Evolutionary conservation across 2,329 filamentous ascomycete species (phyloP), one percentile per base, ranked within the genome.

Genomic region (Pseudogymnoascus sp.): DNA sequence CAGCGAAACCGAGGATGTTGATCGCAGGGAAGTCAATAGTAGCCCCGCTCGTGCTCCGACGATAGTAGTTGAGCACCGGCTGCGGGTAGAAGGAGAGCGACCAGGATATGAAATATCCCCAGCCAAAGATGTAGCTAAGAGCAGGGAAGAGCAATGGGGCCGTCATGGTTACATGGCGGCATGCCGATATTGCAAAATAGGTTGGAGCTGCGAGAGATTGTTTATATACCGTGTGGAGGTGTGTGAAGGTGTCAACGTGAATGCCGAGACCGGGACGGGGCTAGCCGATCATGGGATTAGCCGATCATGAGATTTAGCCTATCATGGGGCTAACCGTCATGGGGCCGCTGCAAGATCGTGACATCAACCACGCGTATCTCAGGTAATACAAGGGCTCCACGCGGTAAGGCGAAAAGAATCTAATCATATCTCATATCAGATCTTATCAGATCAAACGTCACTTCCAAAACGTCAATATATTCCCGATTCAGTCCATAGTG

Each of bases 71-170:
- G 67, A 91, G 83, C 66, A 96, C 77, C 5, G 89, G 86, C 74
- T 97, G 95, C 1, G 93, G 93, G 75, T 97, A 97, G 78, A 97
- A 97, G 14, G 91, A 96, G 14, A 87, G 77, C 11, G 90, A 93
- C 93, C 93, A 95, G 75, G 83, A 86, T 60, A 86, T 67, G 67
- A 85, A 87, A 76, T 93, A 93, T 72, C 87, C 77, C 88, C 89
- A 92, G 75, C 89, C 89, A 69, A 90, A 84, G 34, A 88, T 72
- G 71, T 79, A 81, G 61, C 83, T 86, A 16, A 84, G 62, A 64
- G 80, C 69, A 31, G 73, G 68, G 64, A 86, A 79, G 67, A 84
- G 77, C 18, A 71, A 70, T 59, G 63, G 37, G 51, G 68, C 65
- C 70, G 72, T 73, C 18, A 42, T 51, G 37, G 8, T 61, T 57